These are phyloP conservation scores for Amorphotheca resinae DNA, from an alignment of 495 filamentous ascomycete genomes.

Conservation along the genomic window DNA sequence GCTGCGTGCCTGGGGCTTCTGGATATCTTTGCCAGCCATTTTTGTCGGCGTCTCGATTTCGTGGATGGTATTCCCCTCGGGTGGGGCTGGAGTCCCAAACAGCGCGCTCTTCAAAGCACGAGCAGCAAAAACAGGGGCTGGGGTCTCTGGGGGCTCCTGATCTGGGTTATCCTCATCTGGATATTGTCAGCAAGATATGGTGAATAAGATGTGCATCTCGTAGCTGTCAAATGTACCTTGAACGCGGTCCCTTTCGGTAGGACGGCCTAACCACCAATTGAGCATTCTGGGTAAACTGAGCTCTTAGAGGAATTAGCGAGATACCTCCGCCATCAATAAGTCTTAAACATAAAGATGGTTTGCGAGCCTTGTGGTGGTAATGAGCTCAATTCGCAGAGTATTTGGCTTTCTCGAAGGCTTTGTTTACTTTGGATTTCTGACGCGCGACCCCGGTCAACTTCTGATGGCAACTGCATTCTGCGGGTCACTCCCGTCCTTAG, in stretches of 20 bases:
- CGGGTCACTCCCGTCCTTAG: conserved; percentile 9
- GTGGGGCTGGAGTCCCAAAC: conserved; percentile 65
- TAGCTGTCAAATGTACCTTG: conserved; percentile 11
- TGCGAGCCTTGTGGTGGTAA: background rate
- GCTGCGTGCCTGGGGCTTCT: conserved; percentile 13
- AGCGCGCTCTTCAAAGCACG: conserved; percentile 84
- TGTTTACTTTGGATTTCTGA: conserved; percentile 11
- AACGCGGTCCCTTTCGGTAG: conserved; percentile 9
- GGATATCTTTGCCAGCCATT: conserved; percentile 24
- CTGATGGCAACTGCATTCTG: conserved; percentile 9
- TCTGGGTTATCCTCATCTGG: conserved; percentile 33
- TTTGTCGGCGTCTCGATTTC: conserved; percentile 6
- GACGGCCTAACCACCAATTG: conserved; percentile 19
- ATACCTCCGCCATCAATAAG: conserved; percentile 2
- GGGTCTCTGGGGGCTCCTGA: conserved; percentile 72
- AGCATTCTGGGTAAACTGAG: conserved; percentile 12
- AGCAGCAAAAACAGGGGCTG: conserved; percentile 84
- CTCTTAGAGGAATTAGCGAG: background rate
- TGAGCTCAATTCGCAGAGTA: background rate
- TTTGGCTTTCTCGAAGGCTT: background rate
- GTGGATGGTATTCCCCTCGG: conserved; percentile 25
- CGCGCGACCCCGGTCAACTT: background rate
- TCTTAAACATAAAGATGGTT: background rate
- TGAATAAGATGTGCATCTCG: too few species aligned
- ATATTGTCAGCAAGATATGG: conserved; percentile 10